Evolutionary conservation across 2,329 filamentous ascomycete species (phyloP).

Genomic region (Lachnellula occidentalis): DNA sequence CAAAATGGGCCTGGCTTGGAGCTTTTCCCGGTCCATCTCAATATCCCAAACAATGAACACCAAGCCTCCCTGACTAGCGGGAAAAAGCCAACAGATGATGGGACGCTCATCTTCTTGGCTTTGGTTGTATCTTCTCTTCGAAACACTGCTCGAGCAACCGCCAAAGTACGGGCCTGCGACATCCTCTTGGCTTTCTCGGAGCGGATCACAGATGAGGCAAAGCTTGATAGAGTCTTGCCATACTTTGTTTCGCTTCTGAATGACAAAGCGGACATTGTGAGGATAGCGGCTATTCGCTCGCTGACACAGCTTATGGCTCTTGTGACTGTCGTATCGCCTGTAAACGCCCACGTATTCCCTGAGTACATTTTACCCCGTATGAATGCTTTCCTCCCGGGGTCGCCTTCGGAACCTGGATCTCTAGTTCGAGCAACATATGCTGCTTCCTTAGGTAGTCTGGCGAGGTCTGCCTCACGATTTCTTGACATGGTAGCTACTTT

Average conservation of each 20-base stretch:
- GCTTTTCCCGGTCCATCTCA: slow-evolving; percentile 75
- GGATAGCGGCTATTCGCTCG: slow-evolving; percentile 77
- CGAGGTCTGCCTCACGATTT: slow-evolving; percentile 77
- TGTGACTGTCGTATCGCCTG: slow-evolving; percentile 78
- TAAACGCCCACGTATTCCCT: slow-evolving; percentile 64
- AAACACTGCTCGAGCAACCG: slow-evolving; percentile 83
- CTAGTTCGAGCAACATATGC: slow-evolving; percentile 88
- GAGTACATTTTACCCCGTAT: slow-evolving; percentile 64
- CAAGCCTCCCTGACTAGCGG: slow-evolving; percentile 51
- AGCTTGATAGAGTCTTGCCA: slow-evolving; percentile 86
- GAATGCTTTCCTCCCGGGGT: slow-evolving; percentile 51
- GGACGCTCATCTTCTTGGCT: slow-evolving; percentile 86
- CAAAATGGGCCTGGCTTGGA: slow-evolving; percentile 48
- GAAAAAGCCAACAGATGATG: slow-evolving; percentile 69
- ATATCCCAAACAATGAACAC: slow-evolving; percentile 80
- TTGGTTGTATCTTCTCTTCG: slow-evolving; percentile 83
- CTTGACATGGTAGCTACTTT: slow-evolving; percentile 88
- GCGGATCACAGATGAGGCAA: slow-evolving; percentile 87
- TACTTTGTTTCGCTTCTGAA: slow-evolving; percentile 79
- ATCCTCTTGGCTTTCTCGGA: slow-evolving; percentile 88
- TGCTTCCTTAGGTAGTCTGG: slow-evolving; percentile 82
- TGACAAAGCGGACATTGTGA: slow-evolving; percentile 78
- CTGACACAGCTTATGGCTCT: slow-evolving; percentile 84
- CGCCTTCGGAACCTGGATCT: slow-evolving; percentile 52
- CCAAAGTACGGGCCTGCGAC: slow-evolving; percentile 83